Percentiles rank a stretch among this genome's conserved stretches.
Evolutionary conservation across 2,329 filamentous ascomycete genomes (phyloP).

Genomic region (Mycosphaerella sp.): DNA sequence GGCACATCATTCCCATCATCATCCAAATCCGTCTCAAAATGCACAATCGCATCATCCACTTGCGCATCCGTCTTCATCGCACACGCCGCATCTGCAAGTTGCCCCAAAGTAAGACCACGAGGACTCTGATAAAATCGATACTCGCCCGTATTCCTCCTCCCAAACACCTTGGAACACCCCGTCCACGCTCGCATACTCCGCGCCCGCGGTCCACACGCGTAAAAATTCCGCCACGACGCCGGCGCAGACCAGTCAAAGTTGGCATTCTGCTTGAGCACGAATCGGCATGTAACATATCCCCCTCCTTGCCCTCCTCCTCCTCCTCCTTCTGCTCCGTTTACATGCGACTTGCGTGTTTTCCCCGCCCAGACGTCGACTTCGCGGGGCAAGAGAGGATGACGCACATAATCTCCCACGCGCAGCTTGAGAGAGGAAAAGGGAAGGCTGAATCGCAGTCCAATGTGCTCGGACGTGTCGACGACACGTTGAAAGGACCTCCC

Average conservation of each 20-base stretch:
- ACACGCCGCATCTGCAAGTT: constrained; percentile 9
- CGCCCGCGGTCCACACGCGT: constrained; percentile 9
- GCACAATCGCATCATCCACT: constrained; percentile 10
- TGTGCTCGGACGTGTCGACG: constrained; percentile 10
- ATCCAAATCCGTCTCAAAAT: constrained; percentile 12
- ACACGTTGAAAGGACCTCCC: constrained; percentile 4
- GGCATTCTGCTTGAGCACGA: not conserved
- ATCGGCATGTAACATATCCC: constrained; percentile 5
- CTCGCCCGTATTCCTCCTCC: constrained; percentile 6
- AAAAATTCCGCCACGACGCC: constrained; percentile 8
- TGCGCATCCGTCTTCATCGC: constrained; percentile 8
- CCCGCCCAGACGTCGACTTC: constrained; percentile 12
- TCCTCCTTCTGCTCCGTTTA: too few species aligned
- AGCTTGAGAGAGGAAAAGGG: constrained; percentile 2
- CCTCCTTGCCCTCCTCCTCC: not conserved
- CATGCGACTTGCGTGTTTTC: not conserved
- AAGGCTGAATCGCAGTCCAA: constrained; percentile 5
- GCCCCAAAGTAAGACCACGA: constrained; percentile 6
- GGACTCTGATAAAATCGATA: constrained; percentile 8
- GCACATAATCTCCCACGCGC: constrained; percentile 2
- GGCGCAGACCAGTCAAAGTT: constrained; percentile 5
- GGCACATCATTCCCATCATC: constrained; percentile 1
- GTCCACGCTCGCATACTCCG: constrained; percentile 13
- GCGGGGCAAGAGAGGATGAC: constrained; percentile 9
- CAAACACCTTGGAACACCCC: constrained; percentile 11